Conservation (phyloP, 371 early-diverging fungal species). For the Conidiobolus coronatus region DNA sequence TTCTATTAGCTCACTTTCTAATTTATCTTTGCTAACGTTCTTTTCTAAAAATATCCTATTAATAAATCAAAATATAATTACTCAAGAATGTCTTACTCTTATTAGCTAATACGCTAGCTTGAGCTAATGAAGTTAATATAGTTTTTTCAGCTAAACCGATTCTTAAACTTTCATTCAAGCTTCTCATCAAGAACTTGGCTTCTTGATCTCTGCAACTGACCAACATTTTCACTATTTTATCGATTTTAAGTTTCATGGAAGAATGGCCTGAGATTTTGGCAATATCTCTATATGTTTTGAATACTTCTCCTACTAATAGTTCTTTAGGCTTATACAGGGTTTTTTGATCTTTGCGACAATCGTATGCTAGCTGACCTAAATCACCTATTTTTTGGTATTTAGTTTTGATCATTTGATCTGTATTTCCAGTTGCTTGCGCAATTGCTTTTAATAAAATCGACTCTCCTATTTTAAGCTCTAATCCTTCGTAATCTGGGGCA, state of each 20-base stretch:
- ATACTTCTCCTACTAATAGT: constrained; percentile 61
- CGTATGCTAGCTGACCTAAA: constrained; percentile 36
- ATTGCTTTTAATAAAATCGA: constrained; percentile 83
- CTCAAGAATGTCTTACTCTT: constrained; percentile 2
- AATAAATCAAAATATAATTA: background rate
- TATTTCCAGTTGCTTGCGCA: constrained; percentile 65
- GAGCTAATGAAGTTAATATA: constrained; percentile 69
- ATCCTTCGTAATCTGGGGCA: constrained; percentile 85
- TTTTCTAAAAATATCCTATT: constrained; percentile 8
- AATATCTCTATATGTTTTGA: constrained; percentile 70
- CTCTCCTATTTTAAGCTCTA: constrained; percentile 95
- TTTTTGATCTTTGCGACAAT: constrained; percentile 46
- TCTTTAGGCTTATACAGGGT: constrained; percentile 58
- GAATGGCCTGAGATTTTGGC: constrained; percentile 57
- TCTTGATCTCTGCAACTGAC: constrained; percentile 68
- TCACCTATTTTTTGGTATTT: constrained; percentile 69
- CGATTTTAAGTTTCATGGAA: constrained; percentile 56
- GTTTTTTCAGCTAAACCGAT: constrained; percentile 96
- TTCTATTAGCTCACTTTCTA: constrained; percentile 26
- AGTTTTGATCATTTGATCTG: constrained; percentile 45
- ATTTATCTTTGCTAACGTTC: constrained; percentile 18
- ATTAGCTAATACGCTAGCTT: constrained; percentile 34
- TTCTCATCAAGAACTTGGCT: constrained; percentile 66
- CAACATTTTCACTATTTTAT: constrained; percentile 61
- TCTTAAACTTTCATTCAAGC: constrained; percentile 83